These are phyloP conservation scores for Leucocoprinus sp. DNA, from an alignment of 768 basidiomycete species.

Conservation along the genomic window DNA sequence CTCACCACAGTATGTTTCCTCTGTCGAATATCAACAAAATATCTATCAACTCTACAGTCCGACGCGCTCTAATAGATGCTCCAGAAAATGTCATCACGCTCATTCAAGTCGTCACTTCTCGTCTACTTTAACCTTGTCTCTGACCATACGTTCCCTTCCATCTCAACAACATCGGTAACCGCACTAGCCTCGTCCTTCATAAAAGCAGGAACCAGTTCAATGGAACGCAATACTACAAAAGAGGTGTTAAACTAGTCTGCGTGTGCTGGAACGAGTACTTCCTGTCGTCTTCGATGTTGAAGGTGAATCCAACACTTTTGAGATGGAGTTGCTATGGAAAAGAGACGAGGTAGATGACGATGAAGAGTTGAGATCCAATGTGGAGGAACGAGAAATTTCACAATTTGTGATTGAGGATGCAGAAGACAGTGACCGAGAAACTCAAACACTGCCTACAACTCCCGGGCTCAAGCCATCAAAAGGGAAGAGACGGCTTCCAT, in stretches of 20 bases:
- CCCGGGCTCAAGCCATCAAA: constrained; percentile 15
- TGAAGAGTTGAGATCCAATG: constrained; percentile 17
- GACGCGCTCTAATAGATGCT: constrained; percentile 70
- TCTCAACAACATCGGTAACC: constrained; percentile 45
- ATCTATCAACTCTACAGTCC: constrained; percentile 41
- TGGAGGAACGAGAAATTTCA: constrained; percentile 15
- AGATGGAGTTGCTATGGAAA: constrained; percentile 79
- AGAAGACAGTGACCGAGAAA: constrained; percentile 39
- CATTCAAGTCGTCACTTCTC: constrained; percentile 57
- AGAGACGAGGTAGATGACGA: constrained; percentile 41
- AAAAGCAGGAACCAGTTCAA: constrained; percentile 39
- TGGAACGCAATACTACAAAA: constrained; percentile 65
- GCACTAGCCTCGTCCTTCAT: constrained; percentile 68
- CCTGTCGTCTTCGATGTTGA: constrained; percentile 85
- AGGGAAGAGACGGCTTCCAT: constrained; percentile 49
- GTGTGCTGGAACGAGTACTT: constrained; percentile 80
- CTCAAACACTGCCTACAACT: constrained; percentile 18
- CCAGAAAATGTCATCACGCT: constrained; percentile 86
- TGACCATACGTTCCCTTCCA: constrained; percentile 72
- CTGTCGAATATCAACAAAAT: constrained; percentile 3
- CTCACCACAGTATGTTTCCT: constrained; percentile 65
- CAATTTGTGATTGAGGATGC: constrained; percentile 93
- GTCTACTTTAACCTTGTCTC: constrained; percentile 69
- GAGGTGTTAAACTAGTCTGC: constrained; percentile 89
- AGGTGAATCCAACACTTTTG: constrained; percentile 64